Evolutionary conservation across 345 rosid genomes (phyloP).

Genomic region (Punica granatum): DNA sequence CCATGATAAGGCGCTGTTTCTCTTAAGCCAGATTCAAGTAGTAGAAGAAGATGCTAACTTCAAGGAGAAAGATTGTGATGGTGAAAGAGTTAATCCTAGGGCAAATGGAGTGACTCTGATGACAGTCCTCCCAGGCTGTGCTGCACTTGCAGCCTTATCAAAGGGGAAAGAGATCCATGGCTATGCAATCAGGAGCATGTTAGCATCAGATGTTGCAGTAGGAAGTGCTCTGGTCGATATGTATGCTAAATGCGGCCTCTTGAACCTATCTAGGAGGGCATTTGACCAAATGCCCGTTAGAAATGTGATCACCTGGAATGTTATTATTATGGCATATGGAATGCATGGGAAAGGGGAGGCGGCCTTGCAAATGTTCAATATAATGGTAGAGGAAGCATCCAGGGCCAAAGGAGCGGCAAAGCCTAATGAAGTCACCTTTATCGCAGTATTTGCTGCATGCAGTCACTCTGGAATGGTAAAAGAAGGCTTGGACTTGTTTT

Average conservation of each 20-base stretch:
- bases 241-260: slow-evolving; percentile 89
- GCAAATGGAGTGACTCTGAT: slow-evolving; percentile 81
- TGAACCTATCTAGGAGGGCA: slow-evolving; percentile 43
- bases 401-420: slow-evolving; percentile 25
- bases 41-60: slow-evolving; percentile 14
- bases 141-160: slow-evolving; percentile 59
- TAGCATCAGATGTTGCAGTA: slow-evolving; percentile 67
- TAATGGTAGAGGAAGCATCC: slow-evolving; percentile 36
- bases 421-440: slow-evolving; percentile 73
- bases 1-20: slow-evolving; percentile 49
- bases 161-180: slow-evolving; percentile 91
- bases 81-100: slow-evolving; percentile 22
- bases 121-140: slow-evolving; percentile 83
- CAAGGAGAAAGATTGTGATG: slow-evolving; percentile 9
- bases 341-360: slow-evolving; percentile 79
- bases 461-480: slow-evolving; percentile 85
- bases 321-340: slow-evolving; percentile 85
- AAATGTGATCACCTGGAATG: slow-evolving; percentile 85
- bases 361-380: slow-evolving; percentile 51
- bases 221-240: slow-evolving; percentile 91
- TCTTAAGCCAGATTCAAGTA: slow-evolving; percentile 60
- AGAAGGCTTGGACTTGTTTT: slow-evolving; percentile 62
- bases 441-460: slow-evolving; percentile 73
- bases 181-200: slow-evolving; percentile 59
- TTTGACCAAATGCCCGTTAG: slow-evolving; percentile 56